A percentile compares a stretch with the other conserved stretches of the same genome.
Conservation (phyloP, 495 filamentous ascomycete species). For the Hyaloscypha variabilis region DNA sequence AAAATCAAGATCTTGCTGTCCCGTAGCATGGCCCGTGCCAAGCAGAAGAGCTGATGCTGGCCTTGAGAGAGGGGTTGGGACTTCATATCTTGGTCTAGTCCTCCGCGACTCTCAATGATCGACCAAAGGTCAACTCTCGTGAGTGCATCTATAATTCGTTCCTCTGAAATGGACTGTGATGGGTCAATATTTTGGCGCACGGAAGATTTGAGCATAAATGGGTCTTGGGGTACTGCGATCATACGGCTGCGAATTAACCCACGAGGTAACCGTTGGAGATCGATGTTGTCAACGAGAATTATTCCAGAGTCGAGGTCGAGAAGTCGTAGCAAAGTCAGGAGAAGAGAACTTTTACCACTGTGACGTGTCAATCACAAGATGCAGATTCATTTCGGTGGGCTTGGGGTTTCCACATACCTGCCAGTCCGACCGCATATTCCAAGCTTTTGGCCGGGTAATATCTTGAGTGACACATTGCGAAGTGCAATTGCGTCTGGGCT, state of each 20-base stretch:
- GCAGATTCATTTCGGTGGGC: background rate
- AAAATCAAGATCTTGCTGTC: conserved; percentile 49
- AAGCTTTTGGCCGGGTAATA: background rate
- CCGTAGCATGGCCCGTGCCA: conserved; percentile 51
- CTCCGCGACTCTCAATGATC: conserved; percentile 44
- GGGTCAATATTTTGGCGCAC: conserved; percentile 44
- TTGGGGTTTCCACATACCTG: background rate
- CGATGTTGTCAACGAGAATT: conserved; percentile 39
- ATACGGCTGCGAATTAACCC: conserved; percentile 35
- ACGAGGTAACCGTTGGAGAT: conserved; percentile 34
- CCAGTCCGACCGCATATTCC: background rate
- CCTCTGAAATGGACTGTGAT: conserved; percentile 16
- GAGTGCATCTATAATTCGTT: conserved; percentile 44
- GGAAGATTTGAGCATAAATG: conserved; percentile 43
- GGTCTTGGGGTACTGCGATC: conserved; percentile 54
- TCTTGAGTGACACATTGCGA: background rate
- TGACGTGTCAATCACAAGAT: background rate
- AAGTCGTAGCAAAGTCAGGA: background rate
- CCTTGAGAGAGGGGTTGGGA: conserved; percentile 52
- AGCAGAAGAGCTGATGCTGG: conserved; percentile 56
- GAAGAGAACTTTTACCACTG: background rate
- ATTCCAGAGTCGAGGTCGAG: conserved; percentile 23
- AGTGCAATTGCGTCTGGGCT: no score
- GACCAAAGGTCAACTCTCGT: conserved; percentile 45
- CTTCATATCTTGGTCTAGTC: conserved; percentile 48